Conservation (phyloP, 108 stramenopile species). For the Parmales sp. region DNA sequence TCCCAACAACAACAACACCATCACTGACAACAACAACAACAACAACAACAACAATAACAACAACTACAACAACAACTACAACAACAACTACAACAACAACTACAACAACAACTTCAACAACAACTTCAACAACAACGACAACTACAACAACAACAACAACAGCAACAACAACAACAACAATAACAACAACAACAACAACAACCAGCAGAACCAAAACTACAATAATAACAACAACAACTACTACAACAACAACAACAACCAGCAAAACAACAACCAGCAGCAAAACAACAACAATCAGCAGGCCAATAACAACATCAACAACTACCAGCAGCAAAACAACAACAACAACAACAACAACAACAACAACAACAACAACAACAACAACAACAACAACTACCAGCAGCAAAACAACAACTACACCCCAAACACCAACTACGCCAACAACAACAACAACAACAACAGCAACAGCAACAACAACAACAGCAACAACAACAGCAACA, state of each 20-base stretch:
- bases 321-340: background rate
- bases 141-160: background rate
- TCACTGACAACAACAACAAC: background rate
- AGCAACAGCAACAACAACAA: too few species aligned
- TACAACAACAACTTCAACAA: background rate
- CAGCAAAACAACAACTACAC: background rate
- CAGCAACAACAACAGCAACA: too few species aligned
- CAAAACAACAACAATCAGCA: too few species aligned
- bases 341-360: background rate
- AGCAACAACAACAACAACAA: conserved; percentile 2
- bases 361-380: background rate
- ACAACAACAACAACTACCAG: background rate
- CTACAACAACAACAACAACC: background rate
- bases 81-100: background rate
- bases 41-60: background rate
- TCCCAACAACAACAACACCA: background rate
- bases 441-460: too few species aligned
- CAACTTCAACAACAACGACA: background rate
- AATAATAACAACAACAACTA: background rate
- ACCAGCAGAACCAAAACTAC: background rate
- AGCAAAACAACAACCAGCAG: too few species aligned
- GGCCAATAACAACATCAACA: background rate
- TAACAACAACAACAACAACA: background rate
- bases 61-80: background rate
- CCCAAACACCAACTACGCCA: too few species aligned